Percentiles rank a stretch among this genome's conserved stretches.
Conservation (phyloP, 129 eudicot species). For the Mikania micrantha region DNA sequence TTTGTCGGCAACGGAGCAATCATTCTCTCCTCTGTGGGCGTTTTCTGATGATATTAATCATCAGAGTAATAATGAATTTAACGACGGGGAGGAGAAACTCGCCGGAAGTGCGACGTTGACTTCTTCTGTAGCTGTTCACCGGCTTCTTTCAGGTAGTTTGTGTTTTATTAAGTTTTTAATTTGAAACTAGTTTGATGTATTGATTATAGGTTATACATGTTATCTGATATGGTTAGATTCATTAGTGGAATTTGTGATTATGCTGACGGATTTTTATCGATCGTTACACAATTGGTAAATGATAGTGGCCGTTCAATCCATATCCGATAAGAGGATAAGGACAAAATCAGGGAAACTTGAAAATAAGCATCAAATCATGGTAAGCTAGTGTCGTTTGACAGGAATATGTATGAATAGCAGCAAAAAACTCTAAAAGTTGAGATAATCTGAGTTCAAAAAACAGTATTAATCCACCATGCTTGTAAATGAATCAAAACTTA, state of each 20-base stretch:
- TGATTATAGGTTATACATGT: neutral
- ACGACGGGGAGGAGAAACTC: slow-evolving; percentile 18
- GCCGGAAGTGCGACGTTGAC: slow-evolving; percentile 29
- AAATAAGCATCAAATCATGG: neutral
- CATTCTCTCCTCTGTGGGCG: slow-evolving; percentile 78
- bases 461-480: neutral
- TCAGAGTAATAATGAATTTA: neutral
- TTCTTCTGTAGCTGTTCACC: slow-evolving; percentile 22
- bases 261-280: neutral
- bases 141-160: slow-evolving; percentile 24
- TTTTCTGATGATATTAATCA: slow-evolving; percentile 45
- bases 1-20: slow-evolving; percentile 55
- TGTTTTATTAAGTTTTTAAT: neutral
- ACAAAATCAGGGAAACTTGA: neutral
- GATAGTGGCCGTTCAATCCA: slow-evolving; percentile 4
- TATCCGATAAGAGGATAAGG: slow-evolving; percentile 5
- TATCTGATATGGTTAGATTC: neutral
- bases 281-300: neutral
- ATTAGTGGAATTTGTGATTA: neutral
- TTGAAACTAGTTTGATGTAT: neutral
- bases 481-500: neutral
- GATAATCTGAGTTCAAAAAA: neutral
- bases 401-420: neutral
- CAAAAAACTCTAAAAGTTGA: neutral
- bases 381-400: neutral